Evolutionary conservation across 371 early-diverging fungal species (phyloP), one percentile per base, ranked within the genome.

Genomic region (Mucor velutinosus): DNA sequence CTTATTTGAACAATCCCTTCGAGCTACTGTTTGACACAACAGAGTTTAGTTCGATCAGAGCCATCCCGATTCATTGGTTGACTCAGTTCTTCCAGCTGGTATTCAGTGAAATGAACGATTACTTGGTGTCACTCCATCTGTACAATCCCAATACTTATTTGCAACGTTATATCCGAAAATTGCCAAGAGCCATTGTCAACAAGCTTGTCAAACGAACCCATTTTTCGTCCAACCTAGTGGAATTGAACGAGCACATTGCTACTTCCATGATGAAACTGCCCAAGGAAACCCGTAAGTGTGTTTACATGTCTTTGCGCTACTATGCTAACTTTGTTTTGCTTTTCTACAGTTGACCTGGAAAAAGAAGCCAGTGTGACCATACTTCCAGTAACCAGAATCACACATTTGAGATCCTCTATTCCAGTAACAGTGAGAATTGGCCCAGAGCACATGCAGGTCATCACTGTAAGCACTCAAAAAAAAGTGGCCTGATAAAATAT

Each of bases 11-110:
- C 56, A 84, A 86, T 56, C 86, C 92, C 5, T 94, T 87, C 66
- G 96, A 96, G 65, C 47, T 97, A 15, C 78, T 95, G 17, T 84
- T 96, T 55, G 97, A 97, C 73, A 70, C 87, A 11, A 92, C 95
- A 15, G 87, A 88, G 72, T 93, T 94, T 76, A 87, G 87, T 12
- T 78, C 81, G 3, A 84, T 86, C 4, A 92, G 92, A 71, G 93
- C 95, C 76, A 88, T 94, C 58, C 92, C 91, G 12, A 67, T 78
- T 17, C 89, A 90, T 65, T 93, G 93, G 89, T 64, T 94, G 29
- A 79, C 79, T 41, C 90, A 90, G 70, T 87, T 97, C 64, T 78
- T 90, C 59, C 92, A 91, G 64, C 79, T 94, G 5, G 66, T 95
- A 7, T 92, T 95, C 25, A 78, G 77, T 37, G 85, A 89, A 27